These are phyloP conservation scores for Gaultheria prostrata DNA, from an alignment of 148 eudicot genomes.

Conservation along the genomic window DNA sequence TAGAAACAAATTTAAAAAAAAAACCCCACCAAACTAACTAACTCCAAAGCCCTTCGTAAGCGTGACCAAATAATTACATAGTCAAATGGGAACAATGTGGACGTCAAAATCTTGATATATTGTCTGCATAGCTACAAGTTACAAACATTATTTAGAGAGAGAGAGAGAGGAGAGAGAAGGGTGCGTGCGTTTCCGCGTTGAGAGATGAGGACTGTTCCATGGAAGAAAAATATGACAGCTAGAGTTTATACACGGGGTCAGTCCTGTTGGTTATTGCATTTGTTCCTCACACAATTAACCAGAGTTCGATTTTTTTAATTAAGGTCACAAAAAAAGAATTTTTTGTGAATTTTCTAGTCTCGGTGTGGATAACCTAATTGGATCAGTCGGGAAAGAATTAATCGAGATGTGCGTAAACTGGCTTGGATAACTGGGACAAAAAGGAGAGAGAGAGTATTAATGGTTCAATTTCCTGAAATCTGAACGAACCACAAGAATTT, in stretches of 20 bases:
- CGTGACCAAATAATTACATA: constrained; percentile 46
- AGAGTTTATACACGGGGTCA: neutral
- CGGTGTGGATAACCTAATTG: no score
- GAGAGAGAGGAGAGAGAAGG: constrained; percentile 14
- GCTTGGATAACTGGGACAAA: neutral
- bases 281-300: no score
- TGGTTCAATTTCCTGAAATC: constrained; percentile 8
- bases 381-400: no score
- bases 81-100: constrained; percentile 65
- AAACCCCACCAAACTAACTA: neutral
- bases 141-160: neutral
- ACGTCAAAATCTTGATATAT: constrained; percentile 15
- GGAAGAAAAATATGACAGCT: neutral
- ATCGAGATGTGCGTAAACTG: no score
- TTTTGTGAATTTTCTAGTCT: no score
- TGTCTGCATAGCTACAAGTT: neutral
- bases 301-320: no score
- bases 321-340: no score
- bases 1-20: no score
- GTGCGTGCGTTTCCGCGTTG: constrained; percentile 64
- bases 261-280: no score
- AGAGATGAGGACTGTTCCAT: constrained; percentile 34
- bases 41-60: constrained; percentile 26
- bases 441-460: neutral
- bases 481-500: neutral